These are phyloP conservation scores for Pilatotrama ljubarskyi DNA, from an alignment of 768 basidiomycete genomes.

Conservation along the genomic window DNA sequence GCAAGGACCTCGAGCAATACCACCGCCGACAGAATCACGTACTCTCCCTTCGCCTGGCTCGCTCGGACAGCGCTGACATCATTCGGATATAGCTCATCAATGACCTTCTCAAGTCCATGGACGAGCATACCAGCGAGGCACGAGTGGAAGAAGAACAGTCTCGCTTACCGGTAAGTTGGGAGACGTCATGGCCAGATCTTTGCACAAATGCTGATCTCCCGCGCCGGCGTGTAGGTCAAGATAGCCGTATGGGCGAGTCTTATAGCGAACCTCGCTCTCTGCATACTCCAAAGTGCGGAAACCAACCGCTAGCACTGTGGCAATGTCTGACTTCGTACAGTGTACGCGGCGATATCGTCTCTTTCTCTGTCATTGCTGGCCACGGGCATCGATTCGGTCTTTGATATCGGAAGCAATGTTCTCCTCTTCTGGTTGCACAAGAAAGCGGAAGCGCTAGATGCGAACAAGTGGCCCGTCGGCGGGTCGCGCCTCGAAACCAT, in stretches of 20 bases:
- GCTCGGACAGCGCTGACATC: slow-evolving; percentile 5
- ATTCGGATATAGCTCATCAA: slow-evolving; percentile 63
- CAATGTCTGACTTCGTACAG: slow-evolving; percentile 38
- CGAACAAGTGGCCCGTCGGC: slow-evolving; percentile 89
- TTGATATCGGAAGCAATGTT: slow-evolving; percentile 81
- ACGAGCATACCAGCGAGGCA: slow-evolving; percentile 84
- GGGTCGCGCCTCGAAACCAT: slow-evolving; percentile 90
- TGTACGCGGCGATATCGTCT: slow-evolving; percentile 90
- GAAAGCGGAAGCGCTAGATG: slow-evolving; percentile 69
- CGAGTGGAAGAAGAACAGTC: slow-evolving; percentile 63
- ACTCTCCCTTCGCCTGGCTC: background rate
- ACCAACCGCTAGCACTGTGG: background rate
- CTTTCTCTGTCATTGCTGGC: slow-evolving; percentile 84
- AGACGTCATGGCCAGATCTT: background rate
- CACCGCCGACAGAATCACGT: slow-evolving; percentile 76
- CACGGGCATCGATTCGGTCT: slow-evolving; percentile 85
- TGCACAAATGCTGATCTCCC: background rate
- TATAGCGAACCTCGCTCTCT: slow-evolving; percentile 71
- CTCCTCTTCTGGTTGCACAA: slow-evolving; percentile 79
- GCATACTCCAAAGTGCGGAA: slow-evolving; percentile 64
- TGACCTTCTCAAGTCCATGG: slow-evolving; percentile 90
- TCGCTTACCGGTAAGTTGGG: slow-evolving; percentile 59
- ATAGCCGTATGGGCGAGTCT: slow-evolving; percentile 87
- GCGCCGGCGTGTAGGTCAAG: slow-evolving; percentile 61
- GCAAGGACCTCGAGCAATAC: slow-evolving; percentile 64